Evolutionary conservation across 2,329 filamentous ascomycete genomes (phyloP).

Genomic region (Allantophomopsis lycopodina): DNA sequence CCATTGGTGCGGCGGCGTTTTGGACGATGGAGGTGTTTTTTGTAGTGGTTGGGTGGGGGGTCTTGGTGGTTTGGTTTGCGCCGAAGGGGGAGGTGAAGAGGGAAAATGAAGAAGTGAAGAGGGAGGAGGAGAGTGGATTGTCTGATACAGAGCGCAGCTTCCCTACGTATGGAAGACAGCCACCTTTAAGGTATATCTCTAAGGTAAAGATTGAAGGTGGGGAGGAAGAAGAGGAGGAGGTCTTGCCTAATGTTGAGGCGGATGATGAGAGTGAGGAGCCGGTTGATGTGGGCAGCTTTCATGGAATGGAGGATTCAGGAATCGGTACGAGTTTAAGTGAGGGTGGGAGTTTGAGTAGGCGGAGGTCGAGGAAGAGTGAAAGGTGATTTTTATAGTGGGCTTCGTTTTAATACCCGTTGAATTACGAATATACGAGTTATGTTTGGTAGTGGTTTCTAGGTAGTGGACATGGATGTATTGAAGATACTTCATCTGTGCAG

Average conservation of each 20-base stretch:
- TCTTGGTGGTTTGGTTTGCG: conserved; percentile 17
- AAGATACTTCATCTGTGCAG: too few species aligned
- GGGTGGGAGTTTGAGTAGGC: conserved; percentile 16
- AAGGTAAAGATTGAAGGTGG: conserved; percentile 14
- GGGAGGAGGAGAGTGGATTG: conserved; percentile 12
- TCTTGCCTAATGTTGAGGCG: conserved; percentile 24
- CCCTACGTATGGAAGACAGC: conserved; percentile 26
- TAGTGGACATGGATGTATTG: too few species aligned
- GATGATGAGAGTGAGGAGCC: conserved; percentile 33
- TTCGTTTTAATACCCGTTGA: too few species aligned
- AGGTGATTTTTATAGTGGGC: too few species aligned
- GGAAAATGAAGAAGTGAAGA: too few species aligned
- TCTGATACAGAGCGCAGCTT: conserved; percentile 31
- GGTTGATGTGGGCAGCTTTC: conserved; percentile 15
- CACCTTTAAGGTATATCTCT: conserved; percentile 24
- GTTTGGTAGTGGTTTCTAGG: too few species aligned
- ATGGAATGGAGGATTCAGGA: conserved; percentile 28
- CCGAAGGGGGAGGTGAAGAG: conserved; percentile 10
- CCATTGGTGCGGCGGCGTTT: conserved; percentile 56
- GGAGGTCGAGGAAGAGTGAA: conserved; percentile 8
- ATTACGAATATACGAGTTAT: too few species aligned
- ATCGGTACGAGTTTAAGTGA: conserved; percentile 38
- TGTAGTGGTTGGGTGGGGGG: conserved; percentile 49
- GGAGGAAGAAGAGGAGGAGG: conserved; percentile 14
- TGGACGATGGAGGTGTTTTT: conserved; percentile 65